phyloP scores from a whole-genome alignment of 306 rosid species.

The Vigna unguiculata region DNA sequence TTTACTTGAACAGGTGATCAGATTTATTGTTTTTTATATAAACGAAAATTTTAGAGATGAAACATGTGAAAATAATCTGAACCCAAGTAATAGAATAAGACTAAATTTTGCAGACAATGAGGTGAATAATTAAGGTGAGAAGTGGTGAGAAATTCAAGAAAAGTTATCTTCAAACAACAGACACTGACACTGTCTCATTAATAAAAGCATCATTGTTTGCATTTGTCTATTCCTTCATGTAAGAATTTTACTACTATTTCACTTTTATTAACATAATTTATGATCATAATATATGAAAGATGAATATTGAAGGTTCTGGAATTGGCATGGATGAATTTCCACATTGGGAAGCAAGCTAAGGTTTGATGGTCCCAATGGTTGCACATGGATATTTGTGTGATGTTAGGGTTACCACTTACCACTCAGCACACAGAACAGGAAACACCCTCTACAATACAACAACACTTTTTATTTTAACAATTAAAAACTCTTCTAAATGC shows the following conservation, averaged over 20 bases:
- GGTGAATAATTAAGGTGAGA: slow-evolving; percentile 6
- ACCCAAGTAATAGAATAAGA: background rate
- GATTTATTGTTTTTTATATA: too few species aligned
- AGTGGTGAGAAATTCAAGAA: slow-evolving; percentile 30
- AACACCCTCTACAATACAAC: background rate
- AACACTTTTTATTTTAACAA: too few species aligned
- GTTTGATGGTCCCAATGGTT: background rate
- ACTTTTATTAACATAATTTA: background rate
- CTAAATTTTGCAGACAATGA: background rate
- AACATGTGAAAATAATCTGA: background rate
- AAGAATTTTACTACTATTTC: background rate
- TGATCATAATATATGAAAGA: too few species aligned
- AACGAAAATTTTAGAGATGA: too few species aligned
- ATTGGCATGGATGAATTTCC: slow-evolving; percentile 41
- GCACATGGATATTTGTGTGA: slow-evolving; percentile 1
- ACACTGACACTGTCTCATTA: background rate
- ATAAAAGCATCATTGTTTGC: slow-evolving; percentile 10
- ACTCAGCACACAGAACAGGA: background rate
- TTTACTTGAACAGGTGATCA: too few species aligned
- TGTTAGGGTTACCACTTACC: background rate
- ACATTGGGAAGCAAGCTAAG: slow-evolving; percentile 39
- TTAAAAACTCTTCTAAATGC: too few species aligned
- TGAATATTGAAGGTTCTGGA: background rate
- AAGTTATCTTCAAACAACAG: background rate
- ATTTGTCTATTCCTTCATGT: slow-evolving; percentile 13